Base-by-base conservation (phyloP, 257 asterid genomes). In the Pogostemon cablin region DNA sequence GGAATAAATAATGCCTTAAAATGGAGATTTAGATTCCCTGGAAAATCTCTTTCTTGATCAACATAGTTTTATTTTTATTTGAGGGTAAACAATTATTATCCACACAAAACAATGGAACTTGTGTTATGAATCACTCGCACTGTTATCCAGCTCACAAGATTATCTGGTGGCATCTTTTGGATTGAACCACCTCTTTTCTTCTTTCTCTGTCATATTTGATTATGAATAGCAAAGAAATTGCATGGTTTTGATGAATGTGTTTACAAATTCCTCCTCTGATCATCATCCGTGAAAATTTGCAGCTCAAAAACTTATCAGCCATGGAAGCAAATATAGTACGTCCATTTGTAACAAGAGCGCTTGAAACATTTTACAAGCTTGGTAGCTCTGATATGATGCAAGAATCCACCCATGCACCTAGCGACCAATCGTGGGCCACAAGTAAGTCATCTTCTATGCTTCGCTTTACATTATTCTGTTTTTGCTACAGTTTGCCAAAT, bases 261-360 rank as follows among this genome's bases (percentile, higher is more conserved):
- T 50, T 37, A 5, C 41, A 32, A 55, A 64, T 39, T 25, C 58
- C 67, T 42, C 15, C 11, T 58, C 60, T 72, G 56, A 75, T 38
- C 60, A 49, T 67, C n/a, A 59, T 46, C 49, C 63, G 50, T 75
- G 57, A 56, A 66, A 40, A 58, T 77, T 77, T 79, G 80, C 92
- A 93, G 99, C 95, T 91, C n/a, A 83, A 84, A 85, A 81, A 93
- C 74, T 73, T 93, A 70, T 87, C 99, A 52, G 97, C 96, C 20
- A 93, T 93, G 99, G 99, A 93, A 77, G 96, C 93, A 76, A 91
- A 93, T 77, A 86, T 93, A 37, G 91, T 93, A 67, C 92, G 97
- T 38, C 96, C 97, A 49, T 91, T 93, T 82, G 85, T 93, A 35
- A 87, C 96, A 71, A 85, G 78, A 78, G 96, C 99, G 65, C 87